Conservation (phyloP, 148 eudicot species). For the Diospyros lotus region DNA sequence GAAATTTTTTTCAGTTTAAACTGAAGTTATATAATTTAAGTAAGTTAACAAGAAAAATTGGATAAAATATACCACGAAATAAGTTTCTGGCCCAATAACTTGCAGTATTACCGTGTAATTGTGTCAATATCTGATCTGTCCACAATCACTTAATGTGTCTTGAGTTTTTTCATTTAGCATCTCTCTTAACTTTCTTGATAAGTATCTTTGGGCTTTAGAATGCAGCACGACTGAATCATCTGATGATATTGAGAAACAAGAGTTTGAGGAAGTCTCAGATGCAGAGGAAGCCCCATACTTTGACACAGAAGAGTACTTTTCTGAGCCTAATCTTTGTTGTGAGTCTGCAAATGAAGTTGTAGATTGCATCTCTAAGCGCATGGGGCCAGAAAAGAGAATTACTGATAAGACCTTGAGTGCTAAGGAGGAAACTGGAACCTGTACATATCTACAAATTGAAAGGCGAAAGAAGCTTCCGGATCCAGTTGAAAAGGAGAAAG, state of each 20-base stretch:
- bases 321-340: slow-evolving; percentile 28
- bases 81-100: no score
- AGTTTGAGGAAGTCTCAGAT: slow-evolving; percentile 71
- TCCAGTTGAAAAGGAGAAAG: slow-evolving; percentile 88
- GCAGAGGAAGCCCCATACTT: slow-evolving; percentile 66
- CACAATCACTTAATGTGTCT: background rate
- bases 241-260: slow-evolving; percentile 82
- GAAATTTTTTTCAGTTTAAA: no score
- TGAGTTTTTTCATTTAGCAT: background rate
- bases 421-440: slow-evolving; percentile 16
- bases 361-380: slow-evolving; percentile 9
- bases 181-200: slow-evolving; percentile 4
- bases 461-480: slow-evolving; percentile 83
- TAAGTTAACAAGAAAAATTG: no score
- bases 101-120: no score
- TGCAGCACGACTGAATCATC: slow-evolving; percentile 88
- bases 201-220: slow-evolving; percentile 38
- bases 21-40: no score
- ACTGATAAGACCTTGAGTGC: slow-evolving; percentile 18
- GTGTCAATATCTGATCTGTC: background rate
- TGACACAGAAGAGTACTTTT: slow-evolving; percentile 67
- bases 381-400: slow-evolving; percentile 21
- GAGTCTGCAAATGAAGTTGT: slow-evolving; percentile 22
- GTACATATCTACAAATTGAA: slow-evolving; percentile 36
- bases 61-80: no score